A percentile compares a stretch with the other conserved stretches of the same genome.
Conservation (phyloP, 345 rosid species). For the Acer campestre region DNA sequence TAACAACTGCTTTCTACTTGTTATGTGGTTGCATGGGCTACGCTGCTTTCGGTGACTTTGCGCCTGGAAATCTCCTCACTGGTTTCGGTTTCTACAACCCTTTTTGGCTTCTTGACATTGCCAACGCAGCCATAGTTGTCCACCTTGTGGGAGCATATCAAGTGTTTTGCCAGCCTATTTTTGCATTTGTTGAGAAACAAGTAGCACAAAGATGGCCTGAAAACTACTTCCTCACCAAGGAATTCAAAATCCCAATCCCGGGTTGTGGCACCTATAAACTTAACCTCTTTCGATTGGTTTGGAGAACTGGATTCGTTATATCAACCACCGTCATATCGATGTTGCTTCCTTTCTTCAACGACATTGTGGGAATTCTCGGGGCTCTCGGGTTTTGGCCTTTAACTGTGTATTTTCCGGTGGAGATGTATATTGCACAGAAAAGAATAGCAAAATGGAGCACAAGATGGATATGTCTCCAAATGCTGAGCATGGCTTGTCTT, state of each 20-base stretch:
- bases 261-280: conserved; percentile 33
- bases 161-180: conserved; percentile 60
- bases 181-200: conserved; percentile 51
- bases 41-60: conserved; percentile 57
- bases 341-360: conserved; percentile 62
- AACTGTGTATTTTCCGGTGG: conserved; percentile 58
- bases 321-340: conserved; percentile 54
- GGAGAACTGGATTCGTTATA: conserved; percentile 53
- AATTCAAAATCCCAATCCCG: conserved; percentile 39
- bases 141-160: conserved; percentile 72
- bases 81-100: conserved; percentile 68
- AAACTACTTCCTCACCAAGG: conserved; percentile 38
- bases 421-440: conserved; percentile 59
- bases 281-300: conserved; percentile 48
- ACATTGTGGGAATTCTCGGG: conserved; percentile 53
- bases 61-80: conserved; percentile 62
- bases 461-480: conserved; percentile 57
- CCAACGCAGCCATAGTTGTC: conserved; percentile 57
- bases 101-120: conserved; percentile 67
- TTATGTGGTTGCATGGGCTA: conserved; percentile 66
- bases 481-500: conserved; percentile 52
- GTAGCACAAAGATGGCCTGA: conserved; percentile 37
- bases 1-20: conserved; percentile 55
- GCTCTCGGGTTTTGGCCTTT: conserved; percentile 69
- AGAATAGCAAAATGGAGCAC: conserved; percentile 53